Conservation (phyloP, 805 yeast species). For the Saccharomyces kudriavzevii region DNA sequence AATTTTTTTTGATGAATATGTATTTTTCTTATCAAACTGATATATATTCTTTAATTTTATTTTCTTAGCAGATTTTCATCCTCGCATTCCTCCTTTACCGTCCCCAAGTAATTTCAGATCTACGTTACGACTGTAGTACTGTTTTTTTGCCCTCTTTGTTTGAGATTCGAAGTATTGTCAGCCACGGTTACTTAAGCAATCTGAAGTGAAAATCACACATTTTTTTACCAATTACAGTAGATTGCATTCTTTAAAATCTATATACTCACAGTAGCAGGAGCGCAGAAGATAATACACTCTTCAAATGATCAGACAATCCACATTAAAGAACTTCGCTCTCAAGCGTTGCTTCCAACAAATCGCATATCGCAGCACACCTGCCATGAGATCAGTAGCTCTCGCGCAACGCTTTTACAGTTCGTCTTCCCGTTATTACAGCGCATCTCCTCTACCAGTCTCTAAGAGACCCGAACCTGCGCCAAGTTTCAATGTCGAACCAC, state of each 20-base stretch:
- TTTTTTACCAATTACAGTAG: not conserved
- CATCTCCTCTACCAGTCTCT: constrained; percentile 4
- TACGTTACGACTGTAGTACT: not conserved
- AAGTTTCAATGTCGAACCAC: constrained; percentile 26
- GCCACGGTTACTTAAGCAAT: not conserved
- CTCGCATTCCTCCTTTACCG: not conserved
- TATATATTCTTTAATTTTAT: not conserved
- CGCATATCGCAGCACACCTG: constrained; percentile 1
- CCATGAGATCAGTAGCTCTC: constrained; percentile 1
- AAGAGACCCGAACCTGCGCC: constrained; percentile 33
- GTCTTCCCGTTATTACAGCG: constrained; percentile 9
- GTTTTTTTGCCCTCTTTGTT: not conserved
- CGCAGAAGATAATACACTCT: not conserved
- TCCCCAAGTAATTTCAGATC: not conserved
- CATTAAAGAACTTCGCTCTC: constrained; percentile 12
- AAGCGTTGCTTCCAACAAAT: constrained; percentile 11
- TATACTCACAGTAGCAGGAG: not conserved
- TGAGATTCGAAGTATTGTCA: not conserved
- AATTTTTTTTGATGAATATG: not conserved
- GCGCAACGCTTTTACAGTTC: constrained; percentile 6
- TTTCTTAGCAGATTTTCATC: not conserved
- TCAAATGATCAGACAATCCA: constrained; percentile 19
- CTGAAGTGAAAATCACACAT: not conserved
- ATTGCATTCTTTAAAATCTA: not conserved
- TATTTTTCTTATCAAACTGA: not conserved